phyloP scores from a whole-genome alignment of 2,329 filamentous ascomycete genomes.

The Aspergillus sp. region DNA sequence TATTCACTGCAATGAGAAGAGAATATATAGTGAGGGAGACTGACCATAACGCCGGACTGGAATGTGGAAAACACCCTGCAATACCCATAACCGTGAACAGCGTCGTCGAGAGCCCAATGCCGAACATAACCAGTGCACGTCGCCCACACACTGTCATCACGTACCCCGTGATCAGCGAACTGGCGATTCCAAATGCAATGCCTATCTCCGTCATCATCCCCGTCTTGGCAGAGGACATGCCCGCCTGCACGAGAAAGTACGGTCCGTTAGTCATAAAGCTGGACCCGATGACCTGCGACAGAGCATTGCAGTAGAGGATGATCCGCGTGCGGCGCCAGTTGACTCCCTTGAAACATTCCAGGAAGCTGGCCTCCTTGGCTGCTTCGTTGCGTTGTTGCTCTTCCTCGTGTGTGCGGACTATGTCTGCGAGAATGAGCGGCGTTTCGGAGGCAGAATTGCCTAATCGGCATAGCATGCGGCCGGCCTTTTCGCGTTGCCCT shows the following conservation, averaged over 20 bases:
- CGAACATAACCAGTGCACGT: not conserved
- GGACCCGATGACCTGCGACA: constrained; percentile 3
- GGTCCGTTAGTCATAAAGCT: constrained; percentile 4
- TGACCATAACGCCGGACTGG: not conserved
- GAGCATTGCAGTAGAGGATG: constrained; percentile 5
- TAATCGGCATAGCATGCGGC: not conserved
- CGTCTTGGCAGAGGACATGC: not conserved
- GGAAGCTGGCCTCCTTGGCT: not conserved
- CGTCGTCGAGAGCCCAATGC: not conserved
- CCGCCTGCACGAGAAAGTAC: constrained; percentile 5
- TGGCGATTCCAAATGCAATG: not conserved
- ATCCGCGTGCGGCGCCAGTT: constrained; percentile 11
- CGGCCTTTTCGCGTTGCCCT: not conserved
- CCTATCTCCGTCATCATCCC: constrained; percentile 8
- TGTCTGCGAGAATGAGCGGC: not conserved
- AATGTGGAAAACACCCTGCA: not conserved
- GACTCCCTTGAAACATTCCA: not conserved
- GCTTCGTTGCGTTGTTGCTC: not conserved
- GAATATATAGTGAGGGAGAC: not conserved
- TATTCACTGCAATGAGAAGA: not conserved
- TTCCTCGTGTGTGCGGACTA: not conserved
- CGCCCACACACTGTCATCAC: not conserved
- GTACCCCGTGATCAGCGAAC: not conserved
- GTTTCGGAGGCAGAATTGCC: too few species aligned
- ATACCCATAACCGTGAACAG: not conserved